Percentiles rank a stretch among this genome's conserved stretches.
Evolutionary conservation across 2,329 filamentous ascomycete species (phyloP).

Genomic region (Penicillium sp.): DNA sequence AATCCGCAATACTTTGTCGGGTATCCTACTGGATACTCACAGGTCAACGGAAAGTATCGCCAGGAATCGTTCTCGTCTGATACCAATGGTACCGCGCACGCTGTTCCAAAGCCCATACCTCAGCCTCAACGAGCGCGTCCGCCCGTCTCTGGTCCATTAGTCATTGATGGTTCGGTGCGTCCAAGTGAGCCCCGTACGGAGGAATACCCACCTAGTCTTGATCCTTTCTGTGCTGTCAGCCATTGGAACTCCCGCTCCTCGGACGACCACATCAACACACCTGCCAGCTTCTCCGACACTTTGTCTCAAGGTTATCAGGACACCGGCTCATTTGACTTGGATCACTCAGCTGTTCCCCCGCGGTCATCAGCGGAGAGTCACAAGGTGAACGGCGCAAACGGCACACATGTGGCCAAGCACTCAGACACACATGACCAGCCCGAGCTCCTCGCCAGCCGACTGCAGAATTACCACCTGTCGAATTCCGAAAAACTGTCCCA

Average conservation of each 20-base stretch:
- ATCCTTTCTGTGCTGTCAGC: constrained; percentile 38
- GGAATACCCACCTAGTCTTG: constrained; percentile 34
- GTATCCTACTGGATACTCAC: constrained; percentile 41
- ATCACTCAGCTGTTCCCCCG: constrained; percentile 29
- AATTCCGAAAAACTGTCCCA: constrained; percentile 33
- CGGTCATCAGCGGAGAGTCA: constrained; percentile 27
- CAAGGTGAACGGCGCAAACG: constrained; percentile 16
- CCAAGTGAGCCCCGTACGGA: constrained; percentile 38
- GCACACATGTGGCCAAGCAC: constrained; percentile 11
- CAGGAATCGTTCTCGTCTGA: constrained; percentile 29
- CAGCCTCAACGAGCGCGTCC: constrained; percentile 28
- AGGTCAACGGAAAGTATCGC: constrained; percentile 37
- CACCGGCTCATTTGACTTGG: constrained; percentile 37
- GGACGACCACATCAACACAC: constrained; percentile 40
- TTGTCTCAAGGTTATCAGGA: constrained; percentile 43
- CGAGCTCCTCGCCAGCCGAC: constrained; percentile 38
- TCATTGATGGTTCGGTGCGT: constrained; percentile 50
- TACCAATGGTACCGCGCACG: constrained; percentile 26
- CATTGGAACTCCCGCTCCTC: constrained; percentile 47
- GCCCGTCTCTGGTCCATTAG: constrained; percentile 42
- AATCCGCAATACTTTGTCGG: constrained; percentile 31
- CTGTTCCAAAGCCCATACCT: constrained; percentile 20
- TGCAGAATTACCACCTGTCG: constrained; percentile 42
- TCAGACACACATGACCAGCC: constrained; percentile 31
- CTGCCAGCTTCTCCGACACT: constrained; percentile 40